Conservation (phyloP, 306 rosid genomes). For the Mimosa pudica region DNA sequence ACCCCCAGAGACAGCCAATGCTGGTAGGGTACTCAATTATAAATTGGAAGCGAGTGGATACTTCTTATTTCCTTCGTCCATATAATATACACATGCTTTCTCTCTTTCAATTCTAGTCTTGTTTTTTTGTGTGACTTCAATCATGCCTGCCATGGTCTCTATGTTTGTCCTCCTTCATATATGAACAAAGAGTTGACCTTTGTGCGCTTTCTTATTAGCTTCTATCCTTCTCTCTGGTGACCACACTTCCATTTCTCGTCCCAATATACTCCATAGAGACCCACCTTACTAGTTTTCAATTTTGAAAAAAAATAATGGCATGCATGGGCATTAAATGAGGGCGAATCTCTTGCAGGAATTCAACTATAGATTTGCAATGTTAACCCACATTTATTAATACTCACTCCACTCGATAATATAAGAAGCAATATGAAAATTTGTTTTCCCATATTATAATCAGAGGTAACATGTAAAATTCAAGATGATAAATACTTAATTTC, state of each 20-base stretch:
- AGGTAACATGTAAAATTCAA: too few relatives aligned
- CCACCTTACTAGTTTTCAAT: not conserved
- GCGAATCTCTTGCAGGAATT: too few relatives aligned
- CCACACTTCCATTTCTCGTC: not conserved
- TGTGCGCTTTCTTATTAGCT: slow-evolving; percentile 1
- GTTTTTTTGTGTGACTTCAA: not conserved
- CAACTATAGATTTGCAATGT: too few relatives aligned
- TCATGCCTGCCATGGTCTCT: not conserved
- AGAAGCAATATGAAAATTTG: too few relatives aligned
- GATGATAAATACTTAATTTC: too few relatives aligned
- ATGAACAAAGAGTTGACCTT: not conserved
- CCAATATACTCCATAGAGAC: not conserved
- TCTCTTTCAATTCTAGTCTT: not conserved
- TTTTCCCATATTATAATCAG: too few relatives aligned
- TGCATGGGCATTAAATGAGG: too few relatives aligned
- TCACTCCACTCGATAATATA: too few relatives aligned
- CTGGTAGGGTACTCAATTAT: slow-evolving; percentile 44
- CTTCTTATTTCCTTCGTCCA: slow-evolving; percentile 15
- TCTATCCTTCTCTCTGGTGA: not conserved
- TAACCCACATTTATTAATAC: not conserved
- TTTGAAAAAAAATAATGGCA: too few relatives aligned
- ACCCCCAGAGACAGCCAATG: slow-evolving; percentile 39
- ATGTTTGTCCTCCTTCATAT: not conserved
- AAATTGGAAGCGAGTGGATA: not conserved
- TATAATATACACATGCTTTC: not conserved